Conservation (phyloP, 2,329 filamentous ascomycete species). For the Neopestalotiopsis rosae region DNA sequence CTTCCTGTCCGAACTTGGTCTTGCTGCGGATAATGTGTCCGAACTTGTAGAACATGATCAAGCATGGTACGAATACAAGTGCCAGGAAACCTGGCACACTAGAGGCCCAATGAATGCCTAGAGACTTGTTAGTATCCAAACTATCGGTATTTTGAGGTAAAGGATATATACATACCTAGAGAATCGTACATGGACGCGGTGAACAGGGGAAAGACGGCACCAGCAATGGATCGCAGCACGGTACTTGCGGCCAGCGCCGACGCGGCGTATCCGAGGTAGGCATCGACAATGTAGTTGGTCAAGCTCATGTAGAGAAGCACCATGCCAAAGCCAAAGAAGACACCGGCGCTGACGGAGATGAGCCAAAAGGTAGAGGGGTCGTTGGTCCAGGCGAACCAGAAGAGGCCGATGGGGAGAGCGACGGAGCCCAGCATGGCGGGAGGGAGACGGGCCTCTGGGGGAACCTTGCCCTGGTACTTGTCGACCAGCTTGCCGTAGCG, state of each 20-base stretch:
- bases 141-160: neutral
- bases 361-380: conserved; percentile 17
- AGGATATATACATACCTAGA: conserved; percentile 28
- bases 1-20: conserved; percentile 19
- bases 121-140: neutral
- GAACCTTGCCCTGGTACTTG: conserved; percentile 51
- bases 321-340: conserved; percentile 22
- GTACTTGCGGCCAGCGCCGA: conserved; percentile 38
- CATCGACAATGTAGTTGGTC: conserved; percentile 19
- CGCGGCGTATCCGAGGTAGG: conserved; percentile 20
- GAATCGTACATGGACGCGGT: conserved; percentile 48
- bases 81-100: conserved; percentile 49
- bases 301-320: conserved; percentile 18
- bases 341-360: conserved; percentile 18
- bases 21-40: conserved; percentile 18
- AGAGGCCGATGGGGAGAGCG: conserved; percentile 20
- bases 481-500: conserved; percentile 46
- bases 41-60: conserved; percentile 18
- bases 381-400: conserved; percentile 22
- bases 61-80: conserved; percentile 14
- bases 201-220: conserved; percentile 53
- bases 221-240: conserved; percentile 50
- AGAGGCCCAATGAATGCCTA: conserved; percentile 53
- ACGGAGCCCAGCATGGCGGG: conserved; percentile 45
- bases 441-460: conserved; percentile 62